Conservation (phyloP, 805 yeast genomes). For the Pichia occidentalis region DNA sequence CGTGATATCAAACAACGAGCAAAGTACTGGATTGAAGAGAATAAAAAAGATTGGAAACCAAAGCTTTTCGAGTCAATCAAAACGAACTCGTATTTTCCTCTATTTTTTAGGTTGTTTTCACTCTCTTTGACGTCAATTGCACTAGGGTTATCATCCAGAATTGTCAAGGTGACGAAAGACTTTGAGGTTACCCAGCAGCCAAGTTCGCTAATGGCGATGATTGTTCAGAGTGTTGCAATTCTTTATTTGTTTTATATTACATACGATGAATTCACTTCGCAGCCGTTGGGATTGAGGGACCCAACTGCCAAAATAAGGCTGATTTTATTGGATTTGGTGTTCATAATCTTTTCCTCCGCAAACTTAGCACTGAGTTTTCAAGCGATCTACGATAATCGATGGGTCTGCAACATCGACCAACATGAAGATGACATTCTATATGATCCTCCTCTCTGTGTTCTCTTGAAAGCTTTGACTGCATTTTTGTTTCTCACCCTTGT, state of each 20-base stretch:
- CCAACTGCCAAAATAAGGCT: slow-evolving; percentile 79
- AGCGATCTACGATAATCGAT: slow-evolving; percentile 68
- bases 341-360: slow-evolving; percentile 85
- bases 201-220: slow-evolving; percentile 87
- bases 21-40: slow-evolving; percentile 60
- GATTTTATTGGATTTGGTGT: slow-evolving; percentile 72
- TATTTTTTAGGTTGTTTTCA: slow-evolving; percentile 59
- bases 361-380: slow-evolving; percentile 81
- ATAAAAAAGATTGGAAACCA: slow-evolving; percentile 58
- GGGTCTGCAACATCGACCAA: slow-evolving; percentile 55
- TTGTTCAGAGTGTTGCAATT: slow-evolving; percentile 73
- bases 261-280: slow-evolving; percentile 85
- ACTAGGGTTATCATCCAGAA: slow-evolving; percentile 61
- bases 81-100: slow-evolving; percentile 75
- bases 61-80: slow-evolving; percentile 52
- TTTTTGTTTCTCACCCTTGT: slow-evolving; percentile 69
- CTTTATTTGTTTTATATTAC: slow-evolving; percentile 76
- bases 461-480: slow-evolving; percentile 73
- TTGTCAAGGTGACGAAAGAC: slow-evolving; percentile 36
- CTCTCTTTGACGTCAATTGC: slow-evolving; percentile 58
- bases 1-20: slow-evolving; percentile 46
- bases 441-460: slow-evolving; percentile 54
- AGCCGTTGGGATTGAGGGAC: slow-evolving; percentile 84
- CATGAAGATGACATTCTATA: slow-evolving; percentile 20
- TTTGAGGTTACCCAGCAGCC: slow-evolving; percentile 61